phyloP scores from a whole-genome alignment of 768 basidiomycete species.

The Panaeolus cyanescens region DNA sequence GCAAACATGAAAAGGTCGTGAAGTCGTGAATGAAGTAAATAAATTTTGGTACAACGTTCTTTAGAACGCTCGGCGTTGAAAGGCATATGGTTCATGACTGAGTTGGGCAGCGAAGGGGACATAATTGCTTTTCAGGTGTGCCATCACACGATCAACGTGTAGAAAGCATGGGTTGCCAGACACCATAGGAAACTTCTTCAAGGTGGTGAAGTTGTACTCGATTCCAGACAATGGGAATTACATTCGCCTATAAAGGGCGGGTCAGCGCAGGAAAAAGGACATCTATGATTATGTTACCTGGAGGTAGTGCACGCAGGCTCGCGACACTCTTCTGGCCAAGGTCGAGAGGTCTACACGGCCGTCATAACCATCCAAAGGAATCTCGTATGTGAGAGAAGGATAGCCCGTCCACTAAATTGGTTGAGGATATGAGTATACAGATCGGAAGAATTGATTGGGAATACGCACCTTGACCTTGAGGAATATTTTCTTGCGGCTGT shows the following conservation, averaged over 20 bases:
- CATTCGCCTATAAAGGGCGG: conserved; percentile 51
- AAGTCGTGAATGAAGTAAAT: not conserved
- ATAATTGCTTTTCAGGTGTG: not conserved
- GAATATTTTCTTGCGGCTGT: conserved; percentile 57
- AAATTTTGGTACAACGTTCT: not conserved
- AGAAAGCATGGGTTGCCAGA: conserved; percentile 73
- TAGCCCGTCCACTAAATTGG: conserved; percentile 71
- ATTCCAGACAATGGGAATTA: conserved; percentile 70
- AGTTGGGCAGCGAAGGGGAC: not conserved
- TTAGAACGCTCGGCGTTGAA: not conserved
- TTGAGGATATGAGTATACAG: conserved; percentile 2
- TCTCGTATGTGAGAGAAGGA: conserved; percentile 69
- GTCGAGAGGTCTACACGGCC: conserved; percentile 67
- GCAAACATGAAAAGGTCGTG: not conserved
- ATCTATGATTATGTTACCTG: conserved; percentile 42
- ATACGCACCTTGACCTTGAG: conserved; percentile 60
- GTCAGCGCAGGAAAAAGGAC: not conserved
- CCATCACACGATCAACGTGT: conserved; percentile 31
- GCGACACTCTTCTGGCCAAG: conserved; percentile 65
- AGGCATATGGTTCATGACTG: not conserved
- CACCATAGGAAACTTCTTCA: conserved; percentile 67
- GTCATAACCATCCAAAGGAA: conserved; percentile 69
- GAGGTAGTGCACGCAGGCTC: conserved; percentile 75
- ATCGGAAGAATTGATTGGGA: conserved; percentile 1
- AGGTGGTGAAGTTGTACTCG: conserved; percentile 70